These are phyloP conservation scores for Fusarium tupiense DNA, from an alignment of 2,329 filamentous ascomycete species.

Conservation along the genomic window DNA sequence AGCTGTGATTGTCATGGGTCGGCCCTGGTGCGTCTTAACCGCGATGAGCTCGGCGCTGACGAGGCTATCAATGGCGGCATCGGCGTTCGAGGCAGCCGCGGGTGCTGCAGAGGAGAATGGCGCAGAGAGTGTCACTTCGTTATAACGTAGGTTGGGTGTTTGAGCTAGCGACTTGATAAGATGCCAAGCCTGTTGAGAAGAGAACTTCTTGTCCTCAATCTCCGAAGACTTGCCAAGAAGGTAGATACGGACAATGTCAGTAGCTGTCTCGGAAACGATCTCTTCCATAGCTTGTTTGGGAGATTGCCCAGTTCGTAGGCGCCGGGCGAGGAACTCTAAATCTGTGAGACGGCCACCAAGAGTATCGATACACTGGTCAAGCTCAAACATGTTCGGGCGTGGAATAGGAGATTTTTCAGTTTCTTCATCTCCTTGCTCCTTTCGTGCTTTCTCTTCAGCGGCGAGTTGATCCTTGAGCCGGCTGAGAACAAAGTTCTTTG, in stretches of 20 bases:
- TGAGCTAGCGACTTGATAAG: conserved; percentile 81
- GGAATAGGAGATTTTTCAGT: conserved; percentile 34
- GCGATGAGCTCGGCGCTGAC: conserved; percentile 88
- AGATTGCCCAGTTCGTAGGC: conserved; percentile 86
- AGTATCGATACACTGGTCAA: conserved; percentile 83
- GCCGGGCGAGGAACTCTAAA: conserved; percentile 90
- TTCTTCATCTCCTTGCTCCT: conserved; percentile 40
- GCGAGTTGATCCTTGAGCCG: conserved; percentile 69
- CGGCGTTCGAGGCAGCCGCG: conserved; percentile 65
- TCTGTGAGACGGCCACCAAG: conserved; percentile 95
- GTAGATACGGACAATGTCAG: conserved; percentile 94
- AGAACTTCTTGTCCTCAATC: conserved; percentile 72
- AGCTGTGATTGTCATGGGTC: conserved; percentile 79
- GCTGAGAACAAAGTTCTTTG: conserved; percentile 88
- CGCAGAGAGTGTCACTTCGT: conserved; percentile 81
- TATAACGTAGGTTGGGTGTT: conserved; percentile 79
- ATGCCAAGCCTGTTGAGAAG: conserved; percentile 87
- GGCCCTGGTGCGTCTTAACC: conserved; percentile 76
- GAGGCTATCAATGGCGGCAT: conserved; percentile 80
- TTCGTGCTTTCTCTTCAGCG: conserved; percentile 38
- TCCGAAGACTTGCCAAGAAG: conserved; percentile 69
- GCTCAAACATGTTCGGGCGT: conserved; percentile 67
- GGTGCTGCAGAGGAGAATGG: conserved; percentile 67
- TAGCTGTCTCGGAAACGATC: conserved; percentile 88
- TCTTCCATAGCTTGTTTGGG: conserved; percentile 84